Evolutionary conservation across 768 basidiomycete genomes (phyloP), one percentile per base, ranked within the genome.

Genomic region (Trichaptum fuscoviolaceum): DNA sequence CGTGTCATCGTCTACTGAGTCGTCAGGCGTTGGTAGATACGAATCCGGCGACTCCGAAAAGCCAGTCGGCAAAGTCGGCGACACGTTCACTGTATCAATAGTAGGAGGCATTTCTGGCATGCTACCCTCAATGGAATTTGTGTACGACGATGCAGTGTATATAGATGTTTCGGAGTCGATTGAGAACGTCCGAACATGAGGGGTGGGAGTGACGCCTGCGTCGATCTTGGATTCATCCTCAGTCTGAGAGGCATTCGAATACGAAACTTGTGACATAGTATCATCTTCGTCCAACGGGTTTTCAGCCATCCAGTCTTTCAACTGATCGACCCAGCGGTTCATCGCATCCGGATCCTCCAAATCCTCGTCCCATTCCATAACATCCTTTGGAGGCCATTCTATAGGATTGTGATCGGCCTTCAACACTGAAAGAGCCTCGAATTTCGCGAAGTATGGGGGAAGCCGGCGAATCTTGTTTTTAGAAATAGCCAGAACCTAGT

Each of bases 371-470:
- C 75, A 72, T 58, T 84, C 83, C 73, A 89, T 73, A 17, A 90
- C 78, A 62, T 79, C 66, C 68, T 80, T 83, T 7, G 93, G 91
- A 0, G 96, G 96, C 94, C 95, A 99, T 76, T 95, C 91, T 52
- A 97, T 84, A 2, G 96, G 96, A 73, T 99, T 99, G 69, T 90
- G 87, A 69, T 96, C 95, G 9, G 92, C 80, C 76, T 93, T 93
- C 71, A 99, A 81, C 35, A 97, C 84, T 61, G 87, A 86, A 57
- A 99, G 81, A 63, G 83, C 80, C 34, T 77, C 77, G 73, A 97
- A 96, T 63, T 87, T 84, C 3, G 84, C 76, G 62, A 99, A 75
- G 75, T 96, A 99, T 8, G 80, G 71, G 1, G 96, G 97, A 2
- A 99, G 82, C 20, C 85, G 82, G 42, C 84, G 83, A 67, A 99